These are phyloP conservation scores for Neurospora tetrasperma DNA, from an alignment of 495 filamentous ascomycete species.

Conservation along the genomic window DNA sequence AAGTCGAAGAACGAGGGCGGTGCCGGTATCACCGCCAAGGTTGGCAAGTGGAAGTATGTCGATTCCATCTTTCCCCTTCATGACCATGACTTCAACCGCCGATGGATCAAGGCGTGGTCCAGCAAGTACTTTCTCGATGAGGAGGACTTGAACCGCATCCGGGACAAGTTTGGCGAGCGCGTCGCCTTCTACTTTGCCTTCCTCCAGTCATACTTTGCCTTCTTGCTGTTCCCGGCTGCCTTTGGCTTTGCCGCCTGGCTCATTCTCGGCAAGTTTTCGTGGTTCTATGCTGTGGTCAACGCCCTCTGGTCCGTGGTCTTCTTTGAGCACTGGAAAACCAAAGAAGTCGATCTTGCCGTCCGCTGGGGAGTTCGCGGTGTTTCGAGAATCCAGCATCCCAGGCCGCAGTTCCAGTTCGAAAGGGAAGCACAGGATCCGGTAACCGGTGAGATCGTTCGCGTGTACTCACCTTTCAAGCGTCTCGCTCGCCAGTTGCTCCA, in stretches of 20 bases:
- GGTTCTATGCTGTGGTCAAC: constrained; percentile 71
- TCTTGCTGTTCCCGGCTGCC: constrained; percentile 72
- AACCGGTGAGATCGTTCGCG: constrained; percentile 70
- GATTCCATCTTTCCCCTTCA: constrained; percentile 81
- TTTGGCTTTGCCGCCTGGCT: constrained; percentile 78
- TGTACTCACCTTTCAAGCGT: constrained; percentile 71
- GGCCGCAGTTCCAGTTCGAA: constrained; percentile 72
- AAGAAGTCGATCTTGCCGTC: constrained; percentile 82
- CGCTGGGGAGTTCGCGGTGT: constrained; percentile 89
- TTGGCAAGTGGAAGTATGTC: constrained; percentile 79
- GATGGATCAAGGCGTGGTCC: constrained; percentile 85
- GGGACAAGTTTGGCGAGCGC: constrained; percentile 85
- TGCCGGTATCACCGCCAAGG: constrained; percentile 74
- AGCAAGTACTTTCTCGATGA: constrained; percentile 66
- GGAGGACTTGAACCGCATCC: constrained; percentile 71
- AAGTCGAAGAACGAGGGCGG: constrained; percentile 72
- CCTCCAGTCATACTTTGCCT: constrained; percentile 82
- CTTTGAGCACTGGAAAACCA: constrained; percentile 93
- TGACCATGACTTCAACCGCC: constrained; percentile 74
- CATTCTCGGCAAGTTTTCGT: constrained; percentile 73
- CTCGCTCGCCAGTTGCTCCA: constrained; percentile 72
- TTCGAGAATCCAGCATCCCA: constrained; percentile 64
- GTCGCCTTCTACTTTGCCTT: constrained; percentile 97
- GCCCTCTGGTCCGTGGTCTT: constrained; percentile 84
- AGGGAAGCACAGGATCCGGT: constrained; percentile 64